These are phyloP conservation scores for Colletotrichum incanum DNA, from an alignment of 2,329 filamentous ascomycete species.

Conservation along the genomic window DNA sequence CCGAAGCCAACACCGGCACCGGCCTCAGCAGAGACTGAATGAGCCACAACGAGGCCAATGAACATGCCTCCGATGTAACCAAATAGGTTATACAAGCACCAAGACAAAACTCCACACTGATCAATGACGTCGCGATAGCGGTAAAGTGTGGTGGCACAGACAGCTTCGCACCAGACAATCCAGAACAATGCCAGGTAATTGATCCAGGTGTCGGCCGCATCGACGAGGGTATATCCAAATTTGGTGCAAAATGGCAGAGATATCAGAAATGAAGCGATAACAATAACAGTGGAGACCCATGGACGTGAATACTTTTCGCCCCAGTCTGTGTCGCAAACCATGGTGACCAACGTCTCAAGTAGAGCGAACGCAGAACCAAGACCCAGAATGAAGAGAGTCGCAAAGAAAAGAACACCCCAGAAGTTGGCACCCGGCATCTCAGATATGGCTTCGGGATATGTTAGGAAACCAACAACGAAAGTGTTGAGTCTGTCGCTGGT, in stretches of 20 bases:
- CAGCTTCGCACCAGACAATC: constrained; percentile 65
- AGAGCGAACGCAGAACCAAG: constrained; percentile 69
- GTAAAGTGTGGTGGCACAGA: constrained; percentile 66
- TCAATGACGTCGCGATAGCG: constrained; percentile 61
- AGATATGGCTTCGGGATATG: constrained; percentile 65
- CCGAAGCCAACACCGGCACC: constrained; percentile 66
- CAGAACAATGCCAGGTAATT: constrained; percentile 68
- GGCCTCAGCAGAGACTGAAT: constrained; percentile 56
- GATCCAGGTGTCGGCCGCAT: constrained; percentile 67
- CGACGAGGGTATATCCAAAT: constrained; percentile 67
- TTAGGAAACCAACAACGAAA: constrained; percentile 69
- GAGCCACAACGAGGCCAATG: constrained; percentile 63
- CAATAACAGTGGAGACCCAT: constrained; percentile 60
- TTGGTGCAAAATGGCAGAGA: constrained; percentile 69
- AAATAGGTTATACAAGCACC: constrained; percentile 58
- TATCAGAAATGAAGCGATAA: constrained; percentile 62
- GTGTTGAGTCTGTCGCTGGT: constrained; percentile 58
- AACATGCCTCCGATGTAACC: constrained; percentile 66
- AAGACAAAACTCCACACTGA: constrained; percentile 60
- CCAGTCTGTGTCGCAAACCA: constrained; percentile 61
- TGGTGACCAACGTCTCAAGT: constrained; percentile 66
- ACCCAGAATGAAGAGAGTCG: constrained; percentile 68
- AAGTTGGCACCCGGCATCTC: constrained; percentile 71
- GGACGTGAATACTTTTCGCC: constrained; percentile 58
- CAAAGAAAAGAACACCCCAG: constrained; percentile 68